Conservation (phyloP, 2,329 filamentous ascomycete genomes). For the Sclerotinia subarctica region DNA sequence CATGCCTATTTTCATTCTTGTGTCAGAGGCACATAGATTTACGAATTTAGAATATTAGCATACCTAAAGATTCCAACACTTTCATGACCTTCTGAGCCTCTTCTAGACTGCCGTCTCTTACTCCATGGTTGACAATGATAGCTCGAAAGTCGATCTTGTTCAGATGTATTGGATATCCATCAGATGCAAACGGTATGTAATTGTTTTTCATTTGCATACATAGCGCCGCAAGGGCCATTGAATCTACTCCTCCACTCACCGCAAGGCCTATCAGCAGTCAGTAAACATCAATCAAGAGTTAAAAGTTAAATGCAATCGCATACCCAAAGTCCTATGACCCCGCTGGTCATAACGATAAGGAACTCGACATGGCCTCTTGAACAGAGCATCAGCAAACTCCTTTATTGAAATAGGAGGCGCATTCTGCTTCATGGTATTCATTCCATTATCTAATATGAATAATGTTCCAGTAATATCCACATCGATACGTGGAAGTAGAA, state of each 20-base stretch:
- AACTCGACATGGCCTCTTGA: slow-evolving; percentile 21
- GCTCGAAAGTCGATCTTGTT: slow-evolving; percentile 41
- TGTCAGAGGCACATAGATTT: neutral
- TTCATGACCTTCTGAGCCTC: slow-evolving; percentile 52
- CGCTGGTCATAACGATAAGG: slow-evolving; percentile 8
- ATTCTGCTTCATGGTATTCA: slow-evolving; percentile 16
- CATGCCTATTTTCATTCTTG: slow-evolving; percentile 30
- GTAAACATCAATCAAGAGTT: neutral
- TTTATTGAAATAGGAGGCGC: slow-evolving; percentile 22
- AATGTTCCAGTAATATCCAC: neutral
- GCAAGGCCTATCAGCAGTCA: slow-evolving; percentile 58
- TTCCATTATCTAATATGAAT: slow-evolving; percentile 1
- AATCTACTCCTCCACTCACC: slow-evolving; percentile 90
- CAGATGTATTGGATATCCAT: neutral
- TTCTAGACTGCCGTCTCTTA: slow-evolving; percentile 49
- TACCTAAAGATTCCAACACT: slow-evolving; percentile 31
- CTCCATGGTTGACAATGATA: slow-evolving; percentile 56
- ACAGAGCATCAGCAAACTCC: slow-evolving; percentile 28
- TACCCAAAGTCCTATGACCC: slow-evolving; percentile 5
- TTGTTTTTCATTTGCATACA: slow-evolving; percentile 48
- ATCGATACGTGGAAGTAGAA: neutral
- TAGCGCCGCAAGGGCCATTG: slow-evolving; percentile 88
- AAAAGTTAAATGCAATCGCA: neutral
- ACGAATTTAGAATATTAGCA: neutral
- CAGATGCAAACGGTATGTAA: slow-evolving; percentile 6